phyloP scores from a whole-genome alignment of 2,329 filamentous ascomycete genomes.

The Zymoseptoria passerinii region DNA sequence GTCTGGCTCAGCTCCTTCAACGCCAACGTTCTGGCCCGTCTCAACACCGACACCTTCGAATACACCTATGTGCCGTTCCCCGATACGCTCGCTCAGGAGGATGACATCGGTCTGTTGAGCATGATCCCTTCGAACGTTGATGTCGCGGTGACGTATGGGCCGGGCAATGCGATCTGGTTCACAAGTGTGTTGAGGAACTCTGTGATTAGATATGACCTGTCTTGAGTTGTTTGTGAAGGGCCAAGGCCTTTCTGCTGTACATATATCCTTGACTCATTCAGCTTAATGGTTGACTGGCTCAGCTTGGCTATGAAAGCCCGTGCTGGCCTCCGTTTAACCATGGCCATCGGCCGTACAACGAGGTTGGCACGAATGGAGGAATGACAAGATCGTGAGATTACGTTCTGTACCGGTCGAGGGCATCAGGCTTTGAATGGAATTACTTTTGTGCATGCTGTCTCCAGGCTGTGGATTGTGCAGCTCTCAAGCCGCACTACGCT shows the following conservation, averaged over 20 bases:
- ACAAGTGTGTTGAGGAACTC: conserved; percentile 7
- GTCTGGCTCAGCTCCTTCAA: conserved; percentile 16
- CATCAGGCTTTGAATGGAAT: too few relatives aligned
- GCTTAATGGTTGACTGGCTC: background rate
- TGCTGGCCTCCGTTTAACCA: too few relatives aligned
- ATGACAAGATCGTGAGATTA: background rate
- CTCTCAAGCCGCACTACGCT: background rate
- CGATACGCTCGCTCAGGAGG: conserved; percentile 1
- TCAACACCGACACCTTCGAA: conserved; percentile 8
- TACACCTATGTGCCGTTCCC: conserved; percentile 11
- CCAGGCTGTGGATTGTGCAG: background rate
- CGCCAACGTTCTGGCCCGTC: conserved; percentile 7
- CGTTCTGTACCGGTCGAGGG: background rate
- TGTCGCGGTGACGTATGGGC: conserved; percentile 15
- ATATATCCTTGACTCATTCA: background rate
- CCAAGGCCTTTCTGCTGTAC: too few relatives aligned
- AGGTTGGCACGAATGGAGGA: background rate
- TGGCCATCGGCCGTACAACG: too few relatives aligned
- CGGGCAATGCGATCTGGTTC: conserved; percentile 14
- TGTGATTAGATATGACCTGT: conserved; percentile 9
- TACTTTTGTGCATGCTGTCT: background rate
- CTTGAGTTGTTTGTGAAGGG: too few relatives aligned
- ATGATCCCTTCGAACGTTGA: conserved; percentile 11
- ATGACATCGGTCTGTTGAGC: conserved; percentile 2
- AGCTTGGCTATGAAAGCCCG: too few relatives aligned